phyloP scores from a whole-genome alignment of 768 basidiomycete species.

The Lentinula guzmanii region DNA sequence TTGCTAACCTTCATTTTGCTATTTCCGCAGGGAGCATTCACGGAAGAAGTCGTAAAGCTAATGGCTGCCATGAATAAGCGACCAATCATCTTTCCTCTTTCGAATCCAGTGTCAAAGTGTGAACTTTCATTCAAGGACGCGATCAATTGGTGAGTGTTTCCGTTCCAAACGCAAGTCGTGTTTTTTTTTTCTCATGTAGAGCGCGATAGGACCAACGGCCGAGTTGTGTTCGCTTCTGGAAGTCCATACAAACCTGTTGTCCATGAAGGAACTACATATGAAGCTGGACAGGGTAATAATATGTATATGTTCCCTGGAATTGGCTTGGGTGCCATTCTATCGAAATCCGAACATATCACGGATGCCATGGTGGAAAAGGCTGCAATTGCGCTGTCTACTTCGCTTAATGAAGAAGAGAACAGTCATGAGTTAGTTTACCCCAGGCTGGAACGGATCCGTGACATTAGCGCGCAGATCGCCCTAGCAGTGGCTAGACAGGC shows the following conservation, averaged over 20 bases:
- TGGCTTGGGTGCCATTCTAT: constrained; percentile 57
- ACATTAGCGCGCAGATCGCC: constrained; percentile 59
- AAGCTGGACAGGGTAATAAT: constrained; percentile 78
- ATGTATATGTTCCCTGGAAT: constrained; percentile 66
- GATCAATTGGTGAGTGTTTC: constrained; percentile 39
- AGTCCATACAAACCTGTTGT: constrained; percentile 57
- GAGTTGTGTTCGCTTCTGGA: constrained; percentile 68
- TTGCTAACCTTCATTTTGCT: background rate
- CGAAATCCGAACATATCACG: constrained; percentile 53
- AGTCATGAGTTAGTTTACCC: constrained; percentile 60
- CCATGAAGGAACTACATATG: constrained; percentile 39
- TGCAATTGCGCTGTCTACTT: constrained; percentile 53
- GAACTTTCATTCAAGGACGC: constrained; percentile 61
- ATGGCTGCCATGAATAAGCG: constrained; percentile 62
- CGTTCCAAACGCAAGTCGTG: background rate
- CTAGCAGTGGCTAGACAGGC: constrained; percentile 57
- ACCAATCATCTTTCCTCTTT: constrained; percentile 81
- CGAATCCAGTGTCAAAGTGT: constrained; percentile 60
- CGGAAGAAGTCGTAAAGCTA: constrained; percentile 49
- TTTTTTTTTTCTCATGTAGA: background rate
- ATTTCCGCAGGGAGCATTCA: constrained; percentile 45
- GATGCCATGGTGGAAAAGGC: constrained; percentile 67
- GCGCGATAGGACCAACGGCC: constrained; percentile 49
- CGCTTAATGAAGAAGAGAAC: constrained; percentile 50
- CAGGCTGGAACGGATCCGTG: constrained; percentile 57